A percentile compares a stretch with the other conserved stretches of the same genome.
These are phyloP conservation scores for Ceratobasidium sp. DNA, from an alignment of 1,284 basidiomycete species.

Conservation along the genomic window DNA sequence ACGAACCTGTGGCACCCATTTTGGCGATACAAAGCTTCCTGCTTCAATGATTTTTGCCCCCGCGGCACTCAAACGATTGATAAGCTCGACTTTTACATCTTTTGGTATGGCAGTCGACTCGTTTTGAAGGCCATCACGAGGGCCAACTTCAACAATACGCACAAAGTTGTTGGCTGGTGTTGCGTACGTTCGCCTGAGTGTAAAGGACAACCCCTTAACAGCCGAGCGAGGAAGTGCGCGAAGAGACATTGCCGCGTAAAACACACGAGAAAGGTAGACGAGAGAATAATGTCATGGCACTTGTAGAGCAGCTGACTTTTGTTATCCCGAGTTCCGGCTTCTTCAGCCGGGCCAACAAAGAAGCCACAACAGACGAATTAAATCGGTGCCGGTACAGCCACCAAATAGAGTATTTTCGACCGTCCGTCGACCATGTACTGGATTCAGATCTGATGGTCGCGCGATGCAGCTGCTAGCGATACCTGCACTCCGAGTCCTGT, in stretches of 20 bases:
- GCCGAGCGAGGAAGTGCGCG: background rate
- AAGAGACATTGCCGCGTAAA: conserved; percentile 5
- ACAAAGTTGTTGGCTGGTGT: conserved; percentile 59
- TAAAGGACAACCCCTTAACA: background rate
- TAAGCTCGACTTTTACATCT: conserved; percentile 83
- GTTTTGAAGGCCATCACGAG: conserved; percentile 94
- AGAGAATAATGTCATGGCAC: background rate
- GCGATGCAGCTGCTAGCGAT: too few relatives aligned
- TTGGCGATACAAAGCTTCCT: conserved; percentile 92
- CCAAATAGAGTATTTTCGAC: too few relatives aligned
- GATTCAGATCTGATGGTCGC: too few relatives aligned
- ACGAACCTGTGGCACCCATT: conserved; percentile 91
- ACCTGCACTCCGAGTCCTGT: too few relatives aligned
- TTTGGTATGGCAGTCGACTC: conserved; percentile 82
- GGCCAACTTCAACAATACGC: conserved; percentile 91
- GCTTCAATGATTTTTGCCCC: conserved; percentile 85
- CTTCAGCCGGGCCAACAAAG: background rate
- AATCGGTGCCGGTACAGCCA: too few relatives aligned
- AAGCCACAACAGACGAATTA: background rate
- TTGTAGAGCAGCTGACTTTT: conserved; percentile 15
- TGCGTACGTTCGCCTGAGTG: background rate
- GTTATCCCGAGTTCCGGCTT: conserved; percentile 4
- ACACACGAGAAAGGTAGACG: background rate
- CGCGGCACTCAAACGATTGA: conserved; percentile 78
- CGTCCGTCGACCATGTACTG: too few relatives aligned